Percentiles rank a stretch among this genome's conserved stretches.
These are phyloP conservation scores for Aspergillus vadensis DNA, from an alignment of 2,329 filamentous ascomycete genomes.

Conservation along the genomic window DNA sequence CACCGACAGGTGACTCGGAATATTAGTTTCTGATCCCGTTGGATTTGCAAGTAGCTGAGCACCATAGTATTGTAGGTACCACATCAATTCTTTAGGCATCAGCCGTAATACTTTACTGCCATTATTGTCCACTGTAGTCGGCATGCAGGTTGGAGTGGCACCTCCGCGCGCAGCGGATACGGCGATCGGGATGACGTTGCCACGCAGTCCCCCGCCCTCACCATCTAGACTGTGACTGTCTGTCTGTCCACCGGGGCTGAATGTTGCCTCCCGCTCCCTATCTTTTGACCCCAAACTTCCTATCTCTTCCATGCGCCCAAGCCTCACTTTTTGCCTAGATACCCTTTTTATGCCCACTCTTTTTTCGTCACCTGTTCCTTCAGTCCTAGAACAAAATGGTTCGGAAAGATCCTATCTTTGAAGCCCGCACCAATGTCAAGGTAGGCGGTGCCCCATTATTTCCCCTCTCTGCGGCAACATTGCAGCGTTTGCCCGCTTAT, in stretches of 20 bases:
- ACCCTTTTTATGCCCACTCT: neutral
- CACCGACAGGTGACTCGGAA: too few relatives aligned
- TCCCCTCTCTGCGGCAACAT: neutral
- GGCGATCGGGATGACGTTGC: constrained; percentile 26
- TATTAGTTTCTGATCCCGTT: neutral
- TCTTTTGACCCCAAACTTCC: neutral
- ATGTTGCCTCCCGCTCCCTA: constrained; percentile 10
- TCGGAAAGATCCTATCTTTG: constrained; percentile 45
- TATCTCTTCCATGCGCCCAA: neutral
- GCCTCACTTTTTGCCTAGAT: neutral
- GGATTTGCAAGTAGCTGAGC: neutral
- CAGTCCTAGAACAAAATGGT: constrained; percentile 33
- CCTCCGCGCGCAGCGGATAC: neutral
- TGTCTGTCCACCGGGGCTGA: neutral
- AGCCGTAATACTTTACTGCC: neutral
- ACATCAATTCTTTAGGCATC: neutral
- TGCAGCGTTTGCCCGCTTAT: neutral
- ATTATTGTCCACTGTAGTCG: neutral
- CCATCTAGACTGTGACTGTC: constrained; percentile 11
- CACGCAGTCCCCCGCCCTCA: constrained; percentile 16
- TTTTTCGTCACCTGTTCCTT: neutral
- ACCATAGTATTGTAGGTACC: neutral
- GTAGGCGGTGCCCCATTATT: constrained; percentile 23
- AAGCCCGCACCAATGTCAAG: constrained; percentile 47
- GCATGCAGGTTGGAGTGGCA: neutral